A percentile compares a stretch with the other conserved stretches of the same genome.
These are phyloP conservation scores for Orbilia javanica DNA, from an alignment of 2,329 filamentous ascomycete genomes.

Conservation along the genomic window DNA sequence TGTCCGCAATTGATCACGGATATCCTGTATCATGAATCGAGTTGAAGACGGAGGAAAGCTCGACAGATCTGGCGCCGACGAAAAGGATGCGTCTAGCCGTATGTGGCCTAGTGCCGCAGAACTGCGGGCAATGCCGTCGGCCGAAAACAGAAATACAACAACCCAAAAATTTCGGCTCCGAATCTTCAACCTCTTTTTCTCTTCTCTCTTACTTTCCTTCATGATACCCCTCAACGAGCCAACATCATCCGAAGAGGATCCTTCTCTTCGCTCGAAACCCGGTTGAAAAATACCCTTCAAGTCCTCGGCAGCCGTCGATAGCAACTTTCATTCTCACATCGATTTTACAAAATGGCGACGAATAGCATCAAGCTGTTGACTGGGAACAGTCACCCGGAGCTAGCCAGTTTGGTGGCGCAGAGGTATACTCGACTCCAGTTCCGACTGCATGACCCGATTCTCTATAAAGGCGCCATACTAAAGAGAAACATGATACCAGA, in stretches of 20 bases:
- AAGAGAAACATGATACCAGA: conserved; percentile 64
- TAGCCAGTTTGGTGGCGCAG: conserved; percentile 76
- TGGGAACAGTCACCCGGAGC: conserved; percentile 79
- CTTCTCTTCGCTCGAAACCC: conserved; percentile 43
- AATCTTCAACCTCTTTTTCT: not conserved
- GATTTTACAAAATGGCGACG: conserved; percentile 71
- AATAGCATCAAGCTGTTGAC: conserved; percentile 82
- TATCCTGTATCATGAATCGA: not conserved
- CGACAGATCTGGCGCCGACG: too few relatives aligned
- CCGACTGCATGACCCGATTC: not conserved
- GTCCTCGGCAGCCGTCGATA: not conserved
- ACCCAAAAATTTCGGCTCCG: conserved; percentile 35
- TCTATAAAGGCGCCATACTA: not conserved
- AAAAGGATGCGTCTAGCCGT: not conserved
- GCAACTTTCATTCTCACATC: not conserved
- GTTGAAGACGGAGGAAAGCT: too few relatives aligned
- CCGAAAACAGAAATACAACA: conserved; percentile 58
- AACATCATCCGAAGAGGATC: conserved; percentile 47
- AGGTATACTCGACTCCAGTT: conserved; percentile 22
- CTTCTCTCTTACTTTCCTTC: not conserved
- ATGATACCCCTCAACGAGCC: conserved; percentile 51
- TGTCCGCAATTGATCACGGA: too few relatives aligned
- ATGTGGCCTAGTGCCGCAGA: not conserved
- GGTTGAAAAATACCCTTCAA: not conserved
- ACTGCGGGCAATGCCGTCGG: not conserved